These are phyloP conservation scores for Dysphania ambrosioides DNA, from an alignment of 148 eudicot species.

Conservation along the genomic window DNA sequence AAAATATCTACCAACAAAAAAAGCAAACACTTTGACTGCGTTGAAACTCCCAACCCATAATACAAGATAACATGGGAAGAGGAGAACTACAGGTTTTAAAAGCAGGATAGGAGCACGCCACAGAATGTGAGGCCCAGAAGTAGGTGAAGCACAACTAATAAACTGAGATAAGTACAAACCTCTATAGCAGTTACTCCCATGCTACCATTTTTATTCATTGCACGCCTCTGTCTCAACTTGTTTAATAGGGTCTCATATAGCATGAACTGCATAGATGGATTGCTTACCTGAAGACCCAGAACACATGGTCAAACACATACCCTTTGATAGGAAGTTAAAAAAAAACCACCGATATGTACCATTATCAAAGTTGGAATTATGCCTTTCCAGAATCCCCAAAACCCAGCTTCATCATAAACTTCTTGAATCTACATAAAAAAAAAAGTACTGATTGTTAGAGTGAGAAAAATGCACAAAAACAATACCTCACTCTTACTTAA, in stretches of 20 bases:
- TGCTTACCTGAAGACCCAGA: constrained; percentile 66
- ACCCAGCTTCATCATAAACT: constrained; percentile 84
- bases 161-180: constrained; percentile 38
- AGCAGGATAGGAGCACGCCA: constrained; percentile 11
- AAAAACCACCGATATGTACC: constrained; percentile 46
- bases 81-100: neutral
- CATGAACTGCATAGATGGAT: constrained; percentile 98
- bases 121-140: neutral
- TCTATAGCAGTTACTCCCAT: constrained; percentile 76
- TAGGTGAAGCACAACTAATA: neutral
- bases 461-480: neutral
- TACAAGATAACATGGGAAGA: neutral
- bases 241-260: constrained; percentile 88
- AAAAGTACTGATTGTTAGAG: constrained; percentile 14
- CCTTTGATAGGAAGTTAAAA: constrained; percentile 3
- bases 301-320: constrained; percentile 32
- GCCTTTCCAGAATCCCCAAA: constrained; percentile 95
- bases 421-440: constrained; percentile 68
- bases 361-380: constrained; percentile 88
- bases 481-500: neutral
- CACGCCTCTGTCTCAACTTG: constrained; percentile 71
- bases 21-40: neutral
- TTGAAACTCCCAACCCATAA: neutral
- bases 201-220: constrained; percentile 41
- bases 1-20: constrained; percentile 55